Evolutionary conservation across 306 rosid species (phyloP).

Genomic region (Vigna radiata): DNA sequence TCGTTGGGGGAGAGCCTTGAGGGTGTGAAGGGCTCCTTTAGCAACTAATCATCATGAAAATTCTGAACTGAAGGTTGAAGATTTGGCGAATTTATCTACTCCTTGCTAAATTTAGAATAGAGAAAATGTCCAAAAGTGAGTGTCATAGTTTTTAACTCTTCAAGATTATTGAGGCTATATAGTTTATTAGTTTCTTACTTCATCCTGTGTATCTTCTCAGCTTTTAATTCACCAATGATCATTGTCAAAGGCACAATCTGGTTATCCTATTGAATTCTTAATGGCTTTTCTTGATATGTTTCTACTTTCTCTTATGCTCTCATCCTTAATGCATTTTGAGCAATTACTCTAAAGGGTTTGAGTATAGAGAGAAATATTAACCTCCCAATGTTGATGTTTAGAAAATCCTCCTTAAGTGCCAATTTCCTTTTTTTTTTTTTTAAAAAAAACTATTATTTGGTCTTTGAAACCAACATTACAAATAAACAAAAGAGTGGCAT

Average conservation of each 20-base stretch:
- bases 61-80: slow-evolving; percentile 13
- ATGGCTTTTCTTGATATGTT: not conserved
- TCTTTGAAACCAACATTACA: not conserved
- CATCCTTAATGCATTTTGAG: not conserved
- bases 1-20: slow-evolving; percentile 88
- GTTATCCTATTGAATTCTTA: not conserved
- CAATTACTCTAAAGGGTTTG: not conserved
- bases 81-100: slow-evolving; percentile 14
- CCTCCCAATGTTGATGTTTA: not conserved
- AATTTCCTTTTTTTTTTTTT: not conserved
- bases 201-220: not conserved
- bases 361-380: not conserved
- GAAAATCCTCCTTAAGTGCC: not conserved
- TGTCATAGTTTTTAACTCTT: slow-evolving; percentile 20
- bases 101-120: not conserved
- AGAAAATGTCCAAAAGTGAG: not conserved
- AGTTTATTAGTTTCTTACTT: not conserved
- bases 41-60: slow-evolving; percentile 44
- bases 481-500: not conserved
- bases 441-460: too few species aligned
- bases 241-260: not conserved
- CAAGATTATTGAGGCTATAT: not conserved
- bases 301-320: not conserved
- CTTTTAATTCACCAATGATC: not conserved
- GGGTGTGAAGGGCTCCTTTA: slow-evolving; percentile 80